Evolutionary conservation across 345 rosid species (phyloP).

Genomic region (Gossypium raimondii): DNA sequence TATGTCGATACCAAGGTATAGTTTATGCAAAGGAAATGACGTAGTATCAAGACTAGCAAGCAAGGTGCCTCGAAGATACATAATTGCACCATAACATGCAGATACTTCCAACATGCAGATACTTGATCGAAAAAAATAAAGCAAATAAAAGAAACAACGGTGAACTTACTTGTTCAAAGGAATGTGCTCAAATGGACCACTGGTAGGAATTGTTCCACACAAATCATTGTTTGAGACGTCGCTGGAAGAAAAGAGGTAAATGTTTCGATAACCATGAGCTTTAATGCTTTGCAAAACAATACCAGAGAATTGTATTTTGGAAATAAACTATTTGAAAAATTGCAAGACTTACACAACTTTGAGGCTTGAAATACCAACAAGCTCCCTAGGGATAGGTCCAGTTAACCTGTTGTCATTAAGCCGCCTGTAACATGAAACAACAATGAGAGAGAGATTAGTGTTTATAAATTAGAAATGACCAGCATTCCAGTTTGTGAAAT

Average conservation of each 20-base stretch:
- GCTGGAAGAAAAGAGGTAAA: conserved; percentile 37
- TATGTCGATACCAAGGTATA: not conserved
- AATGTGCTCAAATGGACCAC: conserved; percentile 81
- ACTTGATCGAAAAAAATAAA: not conserved
- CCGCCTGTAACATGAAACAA: conserved; percentile 39
- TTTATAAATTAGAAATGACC: not conserved
- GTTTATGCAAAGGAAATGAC: not conserved
- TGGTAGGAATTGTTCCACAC: conserved; percentile 95
- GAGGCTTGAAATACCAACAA: conserved; percentile 52
- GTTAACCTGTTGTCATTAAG: conserved; percentile 56
- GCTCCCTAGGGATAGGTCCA: conserved; percentile 65
- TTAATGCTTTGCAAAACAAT: not conserved
- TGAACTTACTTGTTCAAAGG: conserved; percentile 72
- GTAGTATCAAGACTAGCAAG: not conserved
- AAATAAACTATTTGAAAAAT: not conserved
- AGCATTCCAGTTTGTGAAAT: not conserved
- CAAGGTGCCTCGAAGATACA: not conserved
- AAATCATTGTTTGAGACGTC: conserved; percentile 85
- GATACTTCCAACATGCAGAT: not conserved
- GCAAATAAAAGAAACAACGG: not conserved
- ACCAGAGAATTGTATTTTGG: not conserved
- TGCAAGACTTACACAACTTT: conserved; percentile 64
- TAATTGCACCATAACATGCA: not conserved
- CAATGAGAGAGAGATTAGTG: not conserved
- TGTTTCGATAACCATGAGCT: not conserved